Evolutionary conservation across 768 basidiomycete genomes (phyloP), one percentile per base, ranked within the genome.

Genomic region (Mycena olivaceomarginata): DNA sequence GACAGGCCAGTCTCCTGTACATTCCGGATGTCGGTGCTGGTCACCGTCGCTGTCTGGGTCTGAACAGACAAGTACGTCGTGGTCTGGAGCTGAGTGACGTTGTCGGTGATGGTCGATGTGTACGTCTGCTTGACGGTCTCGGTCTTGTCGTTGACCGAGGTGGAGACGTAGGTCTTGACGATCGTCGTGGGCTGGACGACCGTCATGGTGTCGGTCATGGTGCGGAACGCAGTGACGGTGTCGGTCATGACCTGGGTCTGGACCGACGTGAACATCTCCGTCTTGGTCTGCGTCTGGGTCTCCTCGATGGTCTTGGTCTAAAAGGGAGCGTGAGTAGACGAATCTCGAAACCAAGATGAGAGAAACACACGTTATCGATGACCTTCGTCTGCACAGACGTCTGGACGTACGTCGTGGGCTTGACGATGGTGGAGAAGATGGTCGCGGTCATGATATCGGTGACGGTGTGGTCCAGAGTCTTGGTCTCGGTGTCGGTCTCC

Each of bases 121-220:
- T 91, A 72, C 4, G 92, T 93, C 82, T 91, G 86, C 80, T 90
- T 84, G 69, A 93, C 84, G 5, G 93, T 94, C 87, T 90, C 84
- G 51, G 93, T 94, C 91, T 90, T 89, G 85, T 94, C 92, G 79
- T 88, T 88, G 77, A 91, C 88, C 82, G 88, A 76, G 10, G 93
- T 94, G 81, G 89, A 87, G 51, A 92, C 87, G 82, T 87, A 92
- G 67, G 90, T 88, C 66, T 89, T 90, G 66, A 88, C 85, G 82
- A 89, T 85, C 13, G 94, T 95, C 11, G 93, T 94, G 40, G 93
- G 93, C 82, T 90, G 80, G 31, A 91, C 85, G 57, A 87, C 79
- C 43, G 92, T 93, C 84, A 87, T 90, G 71, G 89, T 79, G 65
- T 90, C 85, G 66, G 91, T 91, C 83, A 91, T 87, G 48, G 92